A percentile compares a stretch with the other conserved stretches of the same genome.
phyloP scores from a whole-genome alignment of 2,329 filamentous ascomycete genomes.

The Truncatella angustata region DNA sequence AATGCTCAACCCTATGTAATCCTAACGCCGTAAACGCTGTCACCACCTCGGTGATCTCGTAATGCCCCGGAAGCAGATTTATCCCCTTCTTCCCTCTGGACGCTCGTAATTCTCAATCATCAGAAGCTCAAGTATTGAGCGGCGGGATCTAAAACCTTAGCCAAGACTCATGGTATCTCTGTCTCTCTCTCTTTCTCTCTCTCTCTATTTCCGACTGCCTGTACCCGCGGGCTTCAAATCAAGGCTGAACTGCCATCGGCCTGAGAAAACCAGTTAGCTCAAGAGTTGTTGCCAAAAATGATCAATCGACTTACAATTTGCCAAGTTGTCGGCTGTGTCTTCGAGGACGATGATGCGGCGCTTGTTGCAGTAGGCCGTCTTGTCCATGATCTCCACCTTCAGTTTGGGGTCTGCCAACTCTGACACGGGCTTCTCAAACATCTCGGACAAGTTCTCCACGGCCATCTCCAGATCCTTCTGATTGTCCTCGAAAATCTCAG shows the following conservation, averaged over 20 bases:
- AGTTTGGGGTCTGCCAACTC: constrained; percentile 84
- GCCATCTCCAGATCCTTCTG: constrained; percentile 98
- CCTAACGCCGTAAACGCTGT: constrained; percentile 3
- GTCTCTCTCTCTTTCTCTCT: background rate
- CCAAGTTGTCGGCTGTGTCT: constrained; percentile 90
- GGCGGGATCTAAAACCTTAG: no score
- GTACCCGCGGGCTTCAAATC: constrained; percentile 22
- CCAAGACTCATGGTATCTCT: no score
- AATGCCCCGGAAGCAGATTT: background rate
- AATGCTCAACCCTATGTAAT: constrained; percentile 3
- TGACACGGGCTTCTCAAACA: constrained; percentile 96
- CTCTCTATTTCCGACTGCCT: constrained; percentile 1
- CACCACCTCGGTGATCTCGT: background rate
- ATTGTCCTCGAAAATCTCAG: constrained; percentile 97
- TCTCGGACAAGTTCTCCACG: constrained; percentile 93
- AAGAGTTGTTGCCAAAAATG: background rate
- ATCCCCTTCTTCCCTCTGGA: background rate
- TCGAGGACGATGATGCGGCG: constrained; percentile 84
- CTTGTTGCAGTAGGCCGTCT: constrained; percentile 95
- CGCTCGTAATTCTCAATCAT: background rate
- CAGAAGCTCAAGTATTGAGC: no score
- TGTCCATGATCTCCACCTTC: constrained; percentile 98
- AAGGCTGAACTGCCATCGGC: constrained; percentile 31
- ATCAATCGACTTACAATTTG: constrained; percentile 63
- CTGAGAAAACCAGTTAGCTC: constrained; percentile 14